A percentile compares a stretch with the other conserved stretches of the same genome.
Conservation (phyloP, 345 rosid genomes). For the Hibiscus mutabilis region DNA sequence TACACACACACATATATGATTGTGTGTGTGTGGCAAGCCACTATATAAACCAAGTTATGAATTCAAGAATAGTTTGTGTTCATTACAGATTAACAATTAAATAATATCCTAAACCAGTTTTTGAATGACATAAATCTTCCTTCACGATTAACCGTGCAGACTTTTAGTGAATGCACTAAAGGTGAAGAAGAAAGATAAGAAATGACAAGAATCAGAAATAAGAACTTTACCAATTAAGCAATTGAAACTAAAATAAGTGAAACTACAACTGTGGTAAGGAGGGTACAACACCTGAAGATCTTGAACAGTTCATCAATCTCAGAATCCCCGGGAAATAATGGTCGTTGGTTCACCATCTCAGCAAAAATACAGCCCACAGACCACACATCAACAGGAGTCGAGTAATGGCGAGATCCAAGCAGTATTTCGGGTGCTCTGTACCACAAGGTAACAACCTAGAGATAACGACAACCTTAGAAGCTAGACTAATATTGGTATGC, state of each 20-base stretch:
- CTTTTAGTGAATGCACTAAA: background rate
- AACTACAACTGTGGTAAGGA: background rate
- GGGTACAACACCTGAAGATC: constrained; percentile 72
- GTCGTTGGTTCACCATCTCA: constrained; percentile 95
- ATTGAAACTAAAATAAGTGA: background rate
- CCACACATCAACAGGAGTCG: constrained; percentile 98
- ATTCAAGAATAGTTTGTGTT: background rate
- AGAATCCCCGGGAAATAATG: constrained; percentile 94
- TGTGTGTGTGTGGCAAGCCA: background rate
- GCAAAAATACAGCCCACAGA: constrained; percentile 99
- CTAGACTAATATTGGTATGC: background rate
- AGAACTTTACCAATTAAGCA: constrained; percentile 2
- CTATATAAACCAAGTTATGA: background rate
- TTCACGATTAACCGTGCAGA: background rate
- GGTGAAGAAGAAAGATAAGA: background rate
- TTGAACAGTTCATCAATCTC: constrained; percentile 95
- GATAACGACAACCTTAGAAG: constrained; percentile 5
- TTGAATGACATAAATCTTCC: background rate
- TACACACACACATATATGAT: no score
- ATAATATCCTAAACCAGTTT: background rate
- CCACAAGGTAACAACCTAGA: constrained; percentile 96
- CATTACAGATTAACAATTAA: background rate
- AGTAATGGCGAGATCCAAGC: constrained; percentile 94
- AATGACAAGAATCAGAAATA: background rate
- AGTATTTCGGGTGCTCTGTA: constrained; percentile 98